Evolutionary conservation across 1,139 yeast genomes (phyloP).

Genomic region (Trichomonascaceae sp.): DNA sequence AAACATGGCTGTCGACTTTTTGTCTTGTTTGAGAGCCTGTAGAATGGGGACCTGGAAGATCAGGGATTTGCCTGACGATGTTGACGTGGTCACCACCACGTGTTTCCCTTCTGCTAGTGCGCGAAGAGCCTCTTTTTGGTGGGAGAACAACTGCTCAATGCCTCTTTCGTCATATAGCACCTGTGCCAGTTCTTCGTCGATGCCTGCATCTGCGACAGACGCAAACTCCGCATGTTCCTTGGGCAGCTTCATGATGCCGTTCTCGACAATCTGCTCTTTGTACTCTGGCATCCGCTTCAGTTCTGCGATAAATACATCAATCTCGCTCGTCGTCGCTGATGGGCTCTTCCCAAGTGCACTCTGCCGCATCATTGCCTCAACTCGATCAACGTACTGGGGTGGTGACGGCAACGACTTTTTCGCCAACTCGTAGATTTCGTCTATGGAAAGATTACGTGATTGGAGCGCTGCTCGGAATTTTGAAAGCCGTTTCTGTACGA

Average conservation of each 20-base stretch:
- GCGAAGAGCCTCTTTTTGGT: conserved; percentile 68
- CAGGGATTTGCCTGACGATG: conserved; percentile 90
- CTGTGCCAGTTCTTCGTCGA: conserved; percentile 35
- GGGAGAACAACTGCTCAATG: conserved; percentile 48
- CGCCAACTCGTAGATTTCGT: conserved; percentile 14
- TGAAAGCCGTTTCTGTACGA: conserved; percentile 46
- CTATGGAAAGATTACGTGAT: background rate
- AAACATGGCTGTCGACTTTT: conserved; percentile 50
- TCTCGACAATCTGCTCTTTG: conserved; percentile 44
- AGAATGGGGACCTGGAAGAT: conserved; percentile 83
- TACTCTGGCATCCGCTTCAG: conserved; percentile 32
- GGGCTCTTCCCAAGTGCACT: no score
- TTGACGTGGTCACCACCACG: conserved; percentile 80
- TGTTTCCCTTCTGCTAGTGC: conserved; percentile 39
- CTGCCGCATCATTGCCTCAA: conserved; percentile 8
- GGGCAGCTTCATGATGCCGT: conserved; percentile 30
- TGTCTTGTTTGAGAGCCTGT: conserved; percentile 27
- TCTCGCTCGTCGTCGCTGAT: conserved; percentile 19
- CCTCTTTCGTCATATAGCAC: conserved; percentile 34
- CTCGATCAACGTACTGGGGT: conserved; percentile 10
- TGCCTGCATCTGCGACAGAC: conserved; percentile 24
- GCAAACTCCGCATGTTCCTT: conserved; percentile 30
- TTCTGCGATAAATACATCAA: conserved; percentile 33
- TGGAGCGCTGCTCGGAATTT: conserved; percentile 38
- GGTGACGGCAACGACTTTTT: conserved; percentile 32